Evolutionary conservation across 805 yeast species (phyloP), one percentile per base, ranked within the genome.

Genomic region (Limtongia smithiae): DNA sequence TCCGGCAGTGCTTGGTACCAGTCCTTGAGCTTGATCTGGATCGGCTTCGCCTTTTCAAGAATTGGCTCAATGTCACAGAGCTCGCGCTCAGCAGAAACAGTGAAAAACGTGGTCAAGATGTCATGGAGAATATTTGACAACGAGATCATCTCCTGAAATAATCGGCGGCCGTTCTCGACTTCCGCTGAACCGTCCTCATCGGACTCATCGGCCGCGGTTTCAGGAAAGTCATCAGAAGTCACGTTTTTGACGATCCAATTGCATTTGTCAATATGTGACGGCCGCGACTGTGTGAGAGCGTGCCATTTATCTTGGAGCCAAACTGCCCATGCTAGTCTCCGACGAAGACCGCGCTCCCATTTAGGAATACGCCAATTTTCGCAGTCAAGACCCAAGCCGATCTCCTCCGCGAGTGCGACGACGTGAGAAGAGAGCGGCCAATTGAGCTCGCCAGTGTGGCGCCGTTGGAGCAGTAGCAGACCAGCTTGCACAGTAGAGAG

Each of bases 321-420:
- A 1, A 89, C 95, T 0, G 97, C 96, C 97, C 98, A 91, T 0
- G 97, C 96, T 40, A 91, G 69, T 52, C 97, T 72, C 59, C 88
- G 78, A 46, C 98, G 74, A 39, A 91, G 69, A 6, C 95, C 94
- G 44, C 95, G 74, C 64, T 91, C 98, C 97, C 97, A 93, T 60
- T 83, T 82, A 0, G 97, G 97, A 30, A 91, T 69, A 61, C 86
- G 82, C 98, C 98, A 91, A 56, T 77, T 79, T 51, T 83, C 81
- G 64, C 97, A 90, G 62, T 90, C 91, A 9, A 87, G 73, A 0
- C 96, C 95, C 6, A 91, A 71, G 0, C 97, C 97, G 17, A 91
- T 71, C 59, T 91, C 95, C 67, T 91, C 97, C 0, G 96, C 82
- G 15, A 90, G 68, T 0, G 95, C 85, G 3, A 87, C 91, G 24